phyloP scores from a whole-genome alignment of 768 basidiomycete species.

The Amanita pallidorosea region DNA sequence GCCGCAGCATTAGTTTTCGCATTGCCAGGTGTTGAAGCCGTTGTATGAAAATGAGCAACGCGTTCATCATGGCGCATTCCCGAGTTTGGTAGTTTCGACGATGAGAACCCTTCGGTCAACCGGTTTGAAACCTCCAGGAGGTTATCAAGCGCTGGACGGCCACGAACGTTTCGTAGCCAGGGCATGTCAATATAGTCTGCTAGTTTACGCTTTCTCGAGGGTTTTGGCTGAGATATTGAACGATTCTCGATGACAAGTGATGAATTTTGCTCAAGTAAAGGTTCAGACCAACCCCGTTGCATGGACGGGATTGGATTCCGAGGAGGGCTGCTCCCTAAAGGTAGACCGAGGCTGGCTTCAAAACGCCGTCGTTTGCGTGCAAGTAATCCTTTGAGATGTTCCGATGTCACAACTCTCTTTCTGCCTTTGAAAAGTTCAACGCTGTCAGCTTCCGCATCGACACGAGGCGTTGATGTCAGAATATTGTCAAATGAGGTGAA shows the following conservation, averaged over 20 bases:
- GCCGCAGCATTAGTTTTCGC: background rate
- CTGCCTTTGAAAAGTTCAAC: background rate
- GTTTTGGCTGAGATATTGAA: background rate
- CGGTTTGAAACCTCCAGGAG: background rate
- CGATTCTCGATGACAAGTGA: background rate
- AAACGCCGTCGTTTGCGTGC: background rate
- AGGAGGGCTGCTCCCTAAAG: background rate
- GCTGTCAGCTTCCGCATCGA: background rate
- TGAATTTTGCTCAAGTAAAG: background rate
- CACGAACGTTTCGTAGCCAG: background rate
- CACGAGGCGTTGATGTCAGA: background rate
- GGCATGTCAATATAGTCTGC: background rate
- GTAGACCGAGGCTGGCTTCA: background rate
- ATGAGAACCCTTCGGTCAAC: background rate
- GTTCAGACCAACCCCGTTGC: background rate
- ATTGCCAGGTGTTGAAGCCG: background rate
- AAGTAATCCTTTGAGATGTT: background rate
- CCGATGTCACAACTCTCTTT: background rate
- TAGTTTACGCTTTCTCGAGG: constrained; percentile 1
- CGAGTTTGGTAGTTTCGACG: background rate
- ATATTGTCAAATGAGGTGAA: background rate
- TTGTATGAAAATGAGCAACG: background rate
- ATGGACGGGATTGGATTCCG: background rate
- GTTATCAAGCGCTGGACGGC: background rate
- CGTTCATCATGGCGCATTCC: background rate